Base-by-base conservation (phyloP, 495 filamentous ascomycete genomes). In the Penicillium lagena region DNA sequence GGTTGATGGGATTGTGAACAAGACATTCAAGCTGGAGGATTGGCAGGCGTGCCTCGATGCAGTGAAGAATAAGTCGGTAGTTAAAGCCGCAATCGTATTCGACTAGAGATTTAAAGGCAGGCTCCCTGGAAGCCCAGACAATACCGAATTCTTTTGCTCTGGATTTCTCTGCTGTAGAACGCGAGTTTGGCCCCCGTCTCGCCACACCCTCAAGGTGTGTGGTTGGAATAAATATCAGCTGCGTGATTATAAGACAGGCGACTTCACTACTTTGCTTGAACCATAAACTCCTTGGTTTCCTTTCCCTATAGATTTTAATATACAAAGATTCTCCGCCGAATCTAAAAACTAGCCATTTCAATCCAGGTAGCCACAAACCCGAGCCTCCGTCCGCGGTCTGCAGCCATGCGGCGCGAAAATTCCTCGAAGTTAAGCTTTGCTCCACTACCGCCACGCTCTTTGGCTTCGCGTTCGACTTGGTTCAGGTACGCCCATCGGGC, bases 321-420 rank as follows among this genome's bases (percentile, higher is more conserved):
- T 22, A 22, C 22, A 22, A 22, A 22, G 22, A 22, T 22, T 22
- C 22, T 22, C 22, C 22, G 22, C 22, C 22, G 22, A 22, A 22
- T 22, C 22, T 22, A 82, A 47, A 82, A 81, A 54, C 71, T 78
- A 42, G 76, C 80, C 73, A 90, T 86, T 60, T 93, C 87, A 56
- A 90, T 89, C 89, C 89, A 95, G 43, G 74, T 83, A 12, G 83
- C 85, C 29, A 93, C 70, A 64, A 91, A 93, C 40, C 82, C 83
- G 44, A 94, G 72, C 17, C 75, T 67, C 34, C 70, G 66, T 30
- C 82, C 82, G 37, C 80, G 77, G 39, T 77, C 73, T 12, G 72
- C 72, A 41, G 75, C 78, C 71, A 90, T 87, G 33, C 85, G 79
- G 22, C 66, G 60, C 46, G 84, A 78, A 59, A 91, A 93, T 63